phyloP scores from a whole-genome alignment of 1,284 basidiomycete species.

The Rhodofomes roseus region DNA sequence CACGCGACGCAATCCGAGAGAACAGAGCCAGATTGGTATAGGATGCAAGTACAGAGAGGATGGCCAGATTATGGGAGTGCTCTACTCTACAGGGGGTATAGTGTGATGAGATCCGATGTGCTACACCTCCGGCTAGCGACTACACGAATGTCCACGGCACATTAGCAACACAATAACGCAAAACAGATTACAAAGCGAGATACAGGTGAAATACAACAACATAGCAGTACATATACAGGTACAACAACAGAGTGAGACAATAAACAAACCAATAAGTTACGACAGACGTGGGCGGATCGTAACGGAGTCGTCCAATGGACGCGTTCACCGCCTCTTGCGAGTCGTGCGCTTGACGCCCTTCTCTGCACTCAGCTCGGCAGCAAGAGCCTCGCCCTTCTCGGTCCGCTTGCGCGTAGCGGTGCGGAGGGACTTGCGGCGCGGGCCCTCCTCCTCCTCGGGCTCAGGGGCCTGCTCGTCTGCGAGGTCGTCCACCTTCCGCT shows the following conservation, averaged over 20 bases:
- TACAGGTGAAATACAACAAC: not conserved
- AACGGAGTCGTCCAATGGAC: too few species aligned
- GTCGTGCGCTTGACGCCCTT: not conserved
- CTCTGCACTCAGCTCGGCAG: not conserved
- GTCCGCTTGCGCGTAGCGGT: not conserved
- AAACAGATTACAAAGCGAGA: not conserved
- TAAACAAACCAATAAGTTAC: not conserved
- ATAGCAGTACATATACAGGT: not conserved
- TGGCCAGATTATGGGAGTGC: too few species aligned
- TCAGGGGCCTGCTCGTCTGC: not conserved
- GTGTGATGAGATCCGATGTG: not conserved
- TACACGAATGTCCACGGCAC: not conserved
- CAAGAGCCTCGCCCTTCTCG: not conserved
- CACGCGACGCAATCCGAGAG: not conserved
- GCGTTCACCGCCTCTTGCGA: not conserved
- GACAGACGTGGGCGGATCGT: not conserved
- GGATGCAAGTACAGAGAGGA: too few species aligned
- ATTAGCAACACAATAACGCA: not conserved
- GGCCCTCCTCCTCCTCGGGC: not conserved
- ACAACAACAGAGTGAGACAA: not conserved
- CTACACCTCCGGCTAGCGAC: not conserved
- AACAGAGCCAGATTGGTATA: not conserved
- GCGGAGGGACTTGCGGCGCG: not conserved
- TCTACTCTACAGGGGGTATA: not conserved
- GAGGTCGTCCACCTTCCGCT: not conserved